Percentiles rank a stretch among this genome's conserved stretches.
These are phyloP conservation scores for Larix sibirica DNA, from an alignment of 83 land plant species.

Conservation along the genomic window DNA sequence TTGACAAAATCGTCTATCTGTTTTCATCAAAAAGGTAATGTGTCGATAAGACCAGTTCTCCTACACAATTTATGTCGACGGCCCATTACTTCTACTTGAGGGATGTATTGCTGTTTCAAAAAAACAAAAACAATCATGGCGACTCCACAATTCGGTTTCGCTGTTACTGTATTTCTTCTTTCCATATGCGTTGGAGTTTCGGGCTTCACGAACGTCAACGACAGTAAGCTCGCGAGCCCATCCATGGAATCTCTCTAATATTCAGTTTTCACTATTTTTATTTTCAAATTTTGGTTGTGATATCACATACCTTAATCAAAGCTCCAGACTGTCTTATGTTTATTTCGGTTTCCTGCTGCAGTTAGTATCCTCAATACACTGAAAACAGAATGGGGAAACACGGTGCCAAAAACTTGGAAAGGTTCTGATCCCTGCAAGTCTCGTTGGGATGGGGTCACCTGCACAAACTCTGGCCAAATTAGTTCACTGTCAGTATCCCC, in stretches of 20 bases:
- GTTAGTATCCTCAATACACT: background rate
- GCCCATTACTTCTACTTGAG: no score
- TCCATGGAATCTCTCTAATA: background rate
- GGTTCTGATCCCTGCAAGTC: background rate
- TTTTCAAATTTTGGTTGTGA: background rate
- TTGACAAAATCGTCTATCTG: no score
- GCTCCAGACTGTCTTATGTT: background rate
- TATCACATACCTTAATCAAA: background rate
- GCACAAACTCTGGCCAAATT: background rate
- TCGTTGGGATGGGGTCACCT: background rate
- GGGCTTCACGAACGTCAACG: background rate
- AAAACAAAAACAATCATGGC: no score
- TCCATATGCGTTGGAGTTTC: background rate
- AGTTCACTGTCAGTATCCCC: background rate
- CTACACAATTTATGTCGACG: no score
- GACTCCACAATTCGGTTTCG: no score
- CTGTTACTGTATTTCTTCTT: no score
- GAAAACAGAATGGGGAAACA: background rate
- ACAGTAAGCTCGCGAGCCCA: background rate
- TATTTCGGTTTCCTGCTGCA: background rate
- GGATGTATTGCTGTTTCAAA: no score
- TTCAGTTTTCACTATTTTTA: background rate
- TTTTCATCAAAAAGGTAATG: no score
- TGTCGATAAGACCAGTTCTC: no score
- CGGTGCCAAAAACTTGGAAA: background rate